Conservation (phyloP, 1,284 basidiomycete genomes). For the Takashimella tepidaria region DNA sequence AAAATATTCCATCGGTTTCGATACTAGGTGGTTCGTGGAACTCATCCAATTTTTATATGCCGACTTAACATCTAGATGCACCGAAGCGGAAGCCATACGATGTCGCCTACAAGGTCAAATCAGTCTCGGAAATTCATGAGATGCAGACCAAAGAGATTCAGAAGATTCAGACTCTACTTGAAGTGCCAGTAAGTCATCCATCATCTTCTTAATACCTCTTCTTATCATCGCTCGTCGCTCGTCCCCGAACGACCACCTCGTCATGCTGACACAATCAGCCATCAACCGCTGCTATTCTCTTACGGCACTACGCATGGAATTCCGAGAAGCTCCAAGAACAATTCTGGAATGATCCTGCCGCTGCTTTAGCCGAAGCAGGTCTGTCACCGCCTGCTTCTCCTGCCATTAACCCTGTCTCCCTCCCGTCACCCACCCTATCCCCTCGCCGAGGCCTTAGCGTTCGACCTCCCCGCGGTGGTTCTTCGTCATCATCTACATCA, state of each 20-base stretch:
- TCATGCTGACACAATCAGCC: slow-evolving; percentile 33
- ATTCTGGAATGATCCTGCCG: slow-evolving; percentile 81
- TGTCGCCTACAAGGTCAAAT: slow-evolving; percentile 55
- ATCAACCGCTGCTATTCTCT: slow-evolving; percentile 65
- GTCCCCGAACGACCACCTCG: not conserved
- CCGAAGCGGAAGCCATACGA: slow-evolving; percentile 46
- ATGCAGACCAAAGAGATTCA: slow-evolving; percentile 72
- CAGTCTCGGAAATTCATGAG: slow-evolving; percentile 70
- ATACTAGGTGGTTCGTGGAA: not conserved
- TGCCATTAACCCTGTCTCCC: slow-evolving; percentile 8
- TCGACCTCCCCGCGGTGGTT: slow-evolving; percentile 42
- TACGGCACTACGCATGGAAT: slow-evolving; percentile 90
- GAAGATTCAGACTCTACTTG: slow-evolving; percentile 78
- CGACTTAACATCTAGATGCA: slow-evolving; percentile 19
- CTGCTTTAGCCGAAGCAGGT: slow-evolving; percentile 68
- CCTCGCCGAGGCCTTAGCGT: slow-evolving; percentile 15
- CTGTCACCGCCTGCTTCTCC: slow-evolving; percentile 47
- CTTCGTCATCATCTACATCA: slow-evolving; percentile 27
- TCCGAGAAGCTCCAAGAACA: slow-evolving; percentile 91
- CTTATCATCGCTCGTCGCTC: too few relatives aligned
- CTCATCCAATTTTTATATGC: too few relatives aligned
- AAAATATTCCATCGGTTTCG: not conserved
- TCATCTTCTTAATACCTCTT: slow-evolving; percentile 8
- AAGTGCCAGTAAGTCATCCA: slow-evolving; percentile 65
- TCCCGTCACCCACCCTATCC: slow-evolving; percentile 26